A percentile compares a stretch with the other conserved stretches of the same genome.
phyloP scores from a whole-genome alignment of 2,329 filamentous ascomycete genomes.

The Xylariaceae sp. region DNA sequence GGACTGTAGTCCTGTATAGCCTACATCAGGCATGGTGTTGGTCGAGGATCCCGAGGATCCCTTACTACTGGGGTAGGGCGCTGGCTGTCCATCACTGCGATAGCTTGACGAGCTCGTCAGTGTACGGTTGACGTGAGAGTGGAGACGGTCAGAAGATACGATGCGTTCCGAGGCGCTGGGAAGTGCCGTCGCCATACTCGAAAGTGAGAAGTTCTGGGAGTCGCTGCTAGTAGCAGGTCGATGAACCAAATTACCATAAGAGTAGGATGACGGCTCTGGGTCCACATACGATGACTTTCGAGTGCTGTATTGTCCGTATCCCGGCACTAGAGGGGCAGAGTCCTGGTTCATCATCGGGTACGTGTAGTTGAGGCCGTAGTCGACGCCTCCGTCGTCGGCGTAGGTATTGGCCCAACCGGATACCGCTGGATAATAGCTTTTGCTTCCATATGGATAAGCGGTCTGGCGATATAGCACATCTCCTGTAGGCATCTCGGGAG shows the following conservation, averaged over 20 bases:
- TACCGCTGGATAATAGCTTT: constrained; percentile 33
- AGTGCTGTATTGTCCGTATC: constrained; percentile 28
- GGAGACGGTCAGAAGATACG: constrained; percentile 27
- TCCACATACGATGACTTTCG: constrained; percentile 35
- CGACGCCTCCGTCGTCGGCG: constrained; percentile 33
- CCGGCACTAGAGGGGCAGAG: constrained; percentile 29
- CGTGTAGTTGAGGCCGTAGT: constrained; percentile 33
- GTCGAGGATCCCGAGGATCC: constrained; percentile 16
- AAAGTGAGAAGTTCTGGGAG: constrained; percentile 37
- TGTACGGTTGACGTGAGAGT: constrained; percentile 33
- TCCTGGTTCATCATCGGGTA: constrained; percentile 36
- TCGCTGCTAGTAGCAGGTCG: constrained; percentile 32
- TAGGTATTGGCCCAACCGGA: constrained; percentile 35
- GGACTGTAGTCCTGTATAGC: constrained; percentile 26
- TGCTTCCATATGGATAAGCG: constrained; percentile 30
- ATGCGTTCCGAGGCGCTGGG: constrained; percentile 29
- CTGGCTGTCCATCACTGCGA: constrained; percentile 24
- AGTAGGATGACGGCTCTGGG: constrained; percentile 28
- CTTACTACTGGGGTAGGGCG: constrained; percentile 22
- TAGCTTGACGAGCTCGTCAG: constrained; percentile 30
- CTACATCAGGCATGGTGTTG: constrained; percentile 24
- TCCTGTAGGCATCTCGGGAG: constrained; percentile 30
- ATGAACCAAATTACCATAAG: constrained; percentile 35
- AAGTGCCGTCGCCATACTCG: constrained; percentile 38
- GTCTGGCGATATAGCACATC: constrained; percentile 34